A percentile compares a stretch with the other conserved stretches of the same genome.
Evolutionary conservation across 2,329 filamentous ascomycete species (phyloP).

Genomic region (Neonectria coccinea): DNA sequence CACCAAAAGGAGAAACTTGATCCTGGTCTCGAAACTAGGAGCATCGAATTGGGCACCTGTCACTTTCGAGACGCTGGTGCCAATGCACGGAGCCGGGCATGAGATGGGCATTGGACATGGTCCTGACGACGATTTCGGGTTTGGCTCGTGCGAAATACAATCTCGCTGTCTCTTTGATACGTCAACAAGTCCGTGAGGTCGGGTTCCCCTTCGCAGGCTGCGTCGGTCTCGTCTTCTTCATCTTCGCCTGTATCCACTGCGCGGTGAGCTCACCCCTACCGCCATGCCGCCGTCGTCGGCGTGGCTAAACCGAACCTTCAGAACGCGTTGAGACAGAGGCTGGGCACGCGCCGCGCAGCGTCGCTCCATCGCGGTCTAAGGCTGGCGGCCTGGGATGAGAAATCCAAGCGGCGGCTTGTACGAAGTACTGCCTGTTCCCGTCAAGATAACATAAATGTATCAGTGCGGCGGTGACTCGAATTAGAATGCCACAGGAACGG

Average conservation of each 20-base stretch:
- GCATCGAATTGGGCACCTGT: constrained; percentile 33
- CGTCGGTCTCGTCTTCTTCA: constrained; percentile 30
- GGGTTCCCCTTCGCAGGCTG: constrained; percentile 1
- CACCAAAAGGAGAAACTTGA: constrained; percentile 35
- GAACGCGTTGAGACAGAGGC: constrained; percentile 31
- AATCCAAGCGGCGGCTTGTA: constrained; percentile 3
- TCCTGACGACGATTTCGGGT: constrained; percentile 5
- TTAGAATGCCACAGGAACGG: neutral
- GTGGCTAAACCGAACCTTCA: constrained; percentile 28
- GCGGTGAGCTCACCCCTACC: constrained; percentile 33
- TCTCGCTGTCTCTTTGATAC: constrained; percentile 35
- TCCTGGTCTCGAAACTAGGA: constrained; percentile 39
- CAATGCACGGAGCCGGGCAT: constrained; percentile 15
- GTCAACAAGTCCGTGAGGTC: constrained; percentile 34
- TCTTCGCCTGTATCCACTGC: constrained; percentile 35
- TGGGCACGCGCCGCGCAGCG: constrained; percentile 17
- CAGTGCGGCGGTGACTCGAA: neutral
- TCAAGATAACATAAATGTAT: neutral
- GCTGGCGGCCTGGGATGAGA: constrained; percentile 9
- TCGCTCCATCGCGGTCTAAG: neutral
- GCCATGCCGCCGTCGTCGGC: constrained; percentile 33
- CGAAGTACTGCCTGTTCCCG: neutral
- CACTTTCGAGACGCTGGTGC: constrained; percentile 34
- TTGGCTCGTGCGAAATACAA: constrained; percentile 14
- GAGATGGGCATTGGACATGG: constrained; percentile 15